Conservation (phyloP, 805 yeast genomes). For the Huiozyma sinensis region DNA sequence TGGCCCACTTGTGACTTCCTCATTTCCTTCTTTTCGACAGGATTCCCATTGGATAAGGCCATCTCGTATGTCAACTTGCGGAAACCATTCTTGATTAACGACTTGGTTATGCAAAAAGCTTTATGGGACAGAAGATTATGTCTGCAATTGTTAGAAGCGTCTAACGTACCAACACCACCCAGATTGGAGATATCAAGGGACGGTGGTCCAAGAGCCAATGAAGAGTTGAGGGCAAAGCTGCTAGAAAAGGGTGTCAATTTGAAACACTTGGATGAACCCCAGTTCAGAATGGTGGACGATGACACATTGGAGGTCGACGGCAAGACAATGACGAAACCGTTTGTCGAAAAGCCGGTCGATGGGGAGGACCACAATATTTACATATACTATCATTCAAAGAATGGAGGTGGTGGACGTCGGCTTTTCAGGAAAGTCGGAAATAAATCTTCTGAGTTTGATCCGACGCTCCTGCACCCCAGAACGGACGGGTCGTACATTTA, state of each 20-base stretch:
- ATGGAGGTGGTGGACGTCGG: slow-evolving; percentile 97
- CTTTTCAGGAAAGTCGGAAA: slow-evolving; percentile 93
- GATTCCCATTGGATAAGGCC: slow-evolving; percentile 94
- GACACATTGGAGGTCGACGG: slow-evolving; percentile 76
- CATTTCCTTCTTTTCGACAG: slow-evolving; percentile 87
- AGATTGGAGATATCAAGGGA: slow-evolving; percentile 87
- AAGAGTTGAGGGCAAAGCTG: slow-evolving; percentile 50
- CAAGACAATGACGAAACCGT: slow-evolving; percentile 66
- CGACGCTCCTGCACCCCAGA: slow-evolving; percentile 60
- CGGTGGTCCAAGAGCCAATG: slow-evolving; percentile 87
- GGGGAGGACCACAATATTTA: slow-evolving; percentile 97
- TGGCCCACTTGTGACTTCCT: slow-evolving; percentile 99
- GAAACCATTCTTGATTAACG: slow-evolving; percentile 84
- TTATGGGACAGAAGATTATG: slow-evolving; percentile 97
- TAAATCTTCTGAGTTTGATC: slow-evolving; percentile 93
- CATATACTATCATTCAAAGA: slow-evolving; percentile 75
- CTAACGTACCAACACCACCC: slow-evolving; percentile 81
- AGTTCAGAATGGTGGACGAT: slow-evolving; percentile 81
- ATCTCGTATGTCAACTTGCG: slow-evolving; percentile 80
- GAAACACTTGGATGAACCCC: slow-evolving; percentile 46
- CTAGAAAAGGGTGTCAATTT: slow-evolving; percentile 46
- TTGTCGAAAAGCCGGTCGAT: slow-evolving; percentile 96
- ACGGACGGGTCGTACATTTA: slow-evolving; percentile 86
- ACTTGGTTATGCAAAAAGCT: slow-evolving; percentile 80
- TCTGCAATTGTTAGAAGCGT: slow-evolving; percentile 62